Base-by-base conservation (phyloP, 2,329 filamentous ascomycete genomes). In the Septoria linicola region DNA sequence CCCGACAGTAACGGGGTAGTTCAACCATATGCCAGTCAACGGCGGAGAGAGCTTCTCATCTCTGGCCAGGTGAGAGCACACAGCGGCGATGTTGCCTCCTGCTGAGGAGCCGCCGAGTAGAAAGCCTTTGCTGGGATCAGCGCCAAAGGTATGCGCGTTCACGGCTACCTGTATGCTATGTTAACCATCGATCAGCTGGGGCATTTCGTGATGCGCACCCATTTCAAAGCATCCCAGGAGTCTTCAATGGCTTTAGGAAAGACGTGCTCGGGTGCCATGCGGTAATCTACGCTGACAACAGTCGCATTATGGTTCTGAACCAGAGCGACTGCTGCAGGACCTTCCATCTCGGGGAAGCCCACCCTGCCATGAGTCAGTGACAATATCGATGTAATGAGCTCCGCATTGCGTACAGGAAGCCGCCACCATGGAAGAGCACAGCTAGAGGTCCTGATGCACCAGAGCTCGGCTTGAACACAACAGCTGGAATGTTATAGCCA, bases 191-290 rank as follows among this genome's bases (percentile, higher is more conserved):
- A n/a, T n/a, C n/a, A n/a, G n/a, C n/a, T 30, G 23, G 8, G 20
- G 13, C 11, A 16, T 21, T 16, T 17, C 13, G 4, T 14, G 10
- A 20, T 66, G 20, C 78, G 74, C 10, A 84, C 71, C 66, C 80
- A 83, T 10, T 82, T 68, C 16, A 85, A 67, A 1, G 81, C 79
- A 48, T 82, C 80, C n/a, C 80, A 81, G 20, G 80, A 80, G 55
- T 85, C 82, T 55, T 84, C 80, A 3, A 84, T 80, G 0, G 80
- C 79, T 0, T 76, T 79, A 2, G 82, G 82, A 59, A 84, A 84
- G 0, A 80, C 80, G 53, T 77, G 70, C 62, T 84, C 81, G 2
- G 82, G 82, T 0, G 81, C 81, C 13, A 78, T 73, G 11, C 81
- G 76, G 61, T 84, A 84, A 51, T 78, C 78, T 50, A 85, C 81